Evolutionary conservation across 305 asterid genomes (phyloP), one percentile per base, ranked within the genome.

Genomic region (Withania somnifera): DNA sequence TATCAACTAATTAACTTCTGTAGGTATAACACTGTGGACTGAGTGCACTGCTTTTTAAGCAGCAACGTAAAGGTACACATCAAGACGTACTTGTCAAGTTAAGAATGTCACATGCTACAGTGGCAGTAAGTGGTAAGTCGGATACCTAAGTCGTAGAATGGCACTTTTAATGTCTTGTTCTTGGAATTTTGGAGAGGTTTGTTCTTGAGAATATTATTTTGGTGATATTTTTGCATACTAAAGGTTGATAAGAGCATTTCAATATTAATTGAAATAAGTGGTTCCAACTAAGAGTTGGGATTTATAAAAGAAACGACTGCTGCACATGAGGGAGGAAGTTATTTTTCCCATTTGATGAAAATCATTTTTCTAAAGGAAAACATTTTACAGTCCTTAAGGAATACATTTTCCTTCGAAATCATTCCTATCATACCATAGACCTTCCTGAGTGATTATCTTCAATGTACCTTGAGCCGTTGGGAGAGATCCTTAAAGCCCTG

Each of bases 401-500:
- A 47, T 51, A 73, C 22, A 24, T 47, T n/a, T 47, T 26, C 40
- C 56, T 38, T 22, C 11, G 26, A 73, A 24, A 73, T 47, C 26
- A 6, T 11, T 73, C 47, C 60, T 24, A 28, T 15, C 17, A 15
- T 47, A 47, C 79, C 42, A 26, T 24, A 26, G 5, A 47, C 60
- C 15, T n/a, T 50, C 42, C 40, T 73, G 15, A 73, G 60, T 73
- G 42, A 47, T 73, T 73, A 24, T 4, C 6, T 26, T 73, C 42
- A 30, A 52, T 36, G 83, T 87, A 97, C 99, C 99, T 93, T 97
- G 84, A 97, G 97, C 78, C 98, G 98, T 80, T 89, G 88, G 13
- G 98, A 94, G 81, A 94, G 98, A 88, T 94, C 98, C 91, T 97
- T 97, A 86, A 97, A 97, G 42, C 99, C 99, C 77, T 90, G 93